Base-by-base conservation (phyloP, 768 basidiomycete genomes). In the Harrya chromipes region DNA sequence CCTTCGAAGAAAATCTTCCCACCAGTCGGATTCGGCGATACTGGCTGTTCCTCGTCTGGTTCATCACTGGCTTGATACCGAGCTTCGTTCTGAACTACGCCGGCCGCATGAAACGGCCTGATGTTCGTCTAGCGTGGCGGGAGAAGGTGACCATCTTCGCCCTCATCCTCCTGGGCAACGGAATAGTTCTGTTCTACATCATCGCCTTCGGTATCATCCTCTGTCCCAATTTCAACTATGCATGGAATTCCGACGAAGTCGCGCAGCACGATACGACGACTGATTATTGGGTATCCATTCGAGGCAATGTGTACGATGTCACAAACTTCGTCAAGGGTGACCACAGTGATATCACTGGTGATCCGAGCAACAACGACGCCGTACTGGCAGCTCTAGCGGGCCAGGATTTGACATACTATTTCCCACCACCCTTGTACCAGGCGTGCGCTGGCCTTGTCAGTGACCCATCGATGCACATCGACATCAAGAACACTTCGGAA, bases 21-120 rank as follows among this genome's bases (percentile, higher is more conserved):
- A 79, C 80, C 11, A 82, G 76, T 27, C 69, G 74, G 10, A 66
- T 77, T 11, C 74, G 84, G 37, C 70, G 80, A 43, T 76, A 79
- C 66, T 85, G 84, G 84, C 67, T 85, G 6, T 70, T 70, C 26
- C 60, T 80, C 40, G 83, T 83, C 20, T 74, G 78, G 76, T 20
- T 70, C 5, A 55, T 70, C 37, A 85, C 84, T 0, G 79, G 72
- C 68, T 77, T 77, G 68, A 76, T 84, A 14, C 84, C 84, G 0
- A 55, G 68, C 21, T 79, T 83, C 53, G 52, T 74, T 4, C 70
- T 85, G 27, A 62, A 62, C 39, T 64, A 68, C 42, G 33, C 83
- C 40, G 83, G 83, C 6, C 74, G 80, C 16, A 82, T 85, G 84
- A 83, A 84, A 62, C 79, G 83, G 10, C 79, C 82, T 19, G 83